phyloP scores from a whole-genome alignment of 306 rosid genomes.

The Castanea mollissima region DNA sequence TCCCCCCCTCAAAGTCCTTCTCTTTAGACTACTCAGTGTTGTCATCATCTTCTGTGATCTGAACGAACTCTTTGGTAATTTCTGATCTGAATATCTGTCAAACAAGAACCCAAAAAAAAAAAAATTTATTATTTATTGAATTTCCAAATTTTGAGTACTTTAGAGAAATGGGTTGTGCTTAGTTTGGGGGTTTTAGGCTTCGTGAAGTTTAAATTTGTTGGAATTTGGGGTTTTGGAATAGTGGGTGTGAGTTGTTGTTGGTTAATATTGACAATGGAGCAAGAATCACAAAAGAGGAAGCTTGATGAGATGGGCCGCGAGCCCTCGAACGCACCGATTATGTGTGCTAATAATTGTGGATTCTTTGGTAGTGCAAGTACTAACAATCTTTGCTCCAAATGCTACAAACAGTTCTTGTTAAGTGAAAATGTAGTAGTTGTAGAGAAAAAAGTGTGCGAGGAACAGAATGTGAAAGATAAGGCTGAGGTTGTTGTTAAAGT shows the following conservation, averaged over 20 bases:
- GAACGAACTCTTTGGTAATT: background rate
- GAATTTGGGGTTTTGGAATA: background rate
- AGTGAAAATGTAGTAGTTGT: background rate
- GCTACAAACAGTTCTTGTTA: constrained; percentile 15
- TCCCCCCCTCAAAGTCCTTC: background rate
- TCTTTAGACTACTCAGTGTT: background rate
- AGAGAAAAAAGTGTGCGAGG: constrained; percentile 2
- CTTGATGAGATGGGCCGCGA: constrained; percentile 22
- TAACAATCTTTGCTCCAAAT: constrained; percentile 23
- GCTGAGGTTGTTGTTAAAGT: constrained; percentile 3
- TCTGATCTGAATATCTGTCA: constrained; percentile 12
- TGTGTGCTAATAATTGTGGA: constrained; percentile 23
- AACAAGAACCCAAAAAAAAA: too few species aligned
- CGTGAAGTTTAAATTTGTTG: background rate
- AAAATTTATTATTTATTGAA: too few species aligned
- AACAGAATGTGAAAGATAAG: background rate
- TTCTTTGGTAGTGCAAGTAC: constrained; percentile 17
- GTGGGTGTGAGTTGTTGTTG: background rate
- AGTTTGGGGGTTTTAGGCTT: too few species aligned
- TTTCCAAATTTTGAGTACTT: too few species aligned
- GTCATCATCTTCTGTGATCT: background rate
- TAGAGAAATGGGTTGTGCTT: too few species aligned
- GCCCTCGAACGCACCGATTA: constrained; percentile 11
- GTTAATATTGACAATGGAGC: constrained; percentile 4
- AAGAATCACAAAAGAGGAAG: constrained; percentile 30